Evolutionary conservation across 768 basidiomycete species (phyloP).

Genomic region (Tylopilus sp.): DNA sequence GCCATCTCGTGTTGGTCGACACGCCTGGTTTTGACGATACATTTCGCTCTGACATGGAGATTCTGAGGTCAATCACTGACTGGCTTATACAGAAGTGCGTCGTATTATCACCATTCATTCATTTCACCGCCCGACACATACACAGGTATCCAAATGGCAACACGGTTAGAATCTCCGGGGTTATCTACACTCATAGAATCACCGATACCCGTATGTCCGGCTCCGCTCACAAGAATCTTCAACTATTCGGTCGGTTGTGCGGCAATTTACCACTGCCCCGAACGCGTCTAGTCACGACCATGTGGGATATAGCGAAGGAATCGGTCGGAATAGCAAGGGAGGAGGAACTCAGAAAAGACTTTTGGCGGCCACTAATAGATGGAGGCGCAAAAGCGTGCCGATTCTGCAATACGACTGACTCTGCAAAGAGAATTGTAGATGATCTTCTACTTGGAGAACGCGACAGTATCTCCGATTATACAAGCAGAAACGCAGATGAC

Average conservation of each 20-base stretch:
- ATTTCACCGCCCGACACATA: neutral
- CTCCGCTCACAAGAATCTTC: conserved; percentile 28
- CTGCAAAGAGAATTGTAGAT: neutral
- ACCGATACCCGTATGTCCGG: conserved; percentile 35
- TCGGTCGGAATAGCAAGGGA: conserved; percentile 14
- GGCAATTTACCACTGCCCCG: conserved; percentile 29
- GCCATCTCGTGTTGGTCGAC: conserved; percentile 19
- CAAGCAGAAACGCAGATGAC: too few relatives aligned
- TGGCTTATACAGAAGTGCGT: conserved; percentile 20
- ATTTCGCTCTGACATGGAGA: conserved; percentile 9
- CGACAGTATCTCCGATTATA: too few relatives aligned
- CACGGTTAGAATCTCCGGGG: conserved; percentile 23
- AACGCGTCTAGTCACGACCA: conserved; percentile 35
- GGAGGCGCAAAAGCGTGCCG: neutral
- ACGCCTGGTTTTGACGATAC: conserved; percentile 24
- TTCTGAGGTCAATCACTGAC: conserved; percentile 8
- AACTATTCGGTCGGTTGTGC: conserved; percentile 35
- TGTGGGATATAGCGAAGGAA: conserved; percentile 31
- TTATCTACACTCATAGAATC: conserved; percentile 36
- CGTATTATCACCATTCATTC: neutral
- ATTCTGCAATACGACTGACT: neutral
- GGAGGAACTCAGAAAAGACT: conserved; percentile 22
- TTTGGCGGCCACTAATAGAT: conserved; percentile 16
- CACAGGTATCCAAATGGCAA: conserved; percentile 9
- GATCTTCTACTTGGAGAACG: neutral